Conservation (phyloP, 148 eudicot genomes). For the Rheum nobile region DNA sequence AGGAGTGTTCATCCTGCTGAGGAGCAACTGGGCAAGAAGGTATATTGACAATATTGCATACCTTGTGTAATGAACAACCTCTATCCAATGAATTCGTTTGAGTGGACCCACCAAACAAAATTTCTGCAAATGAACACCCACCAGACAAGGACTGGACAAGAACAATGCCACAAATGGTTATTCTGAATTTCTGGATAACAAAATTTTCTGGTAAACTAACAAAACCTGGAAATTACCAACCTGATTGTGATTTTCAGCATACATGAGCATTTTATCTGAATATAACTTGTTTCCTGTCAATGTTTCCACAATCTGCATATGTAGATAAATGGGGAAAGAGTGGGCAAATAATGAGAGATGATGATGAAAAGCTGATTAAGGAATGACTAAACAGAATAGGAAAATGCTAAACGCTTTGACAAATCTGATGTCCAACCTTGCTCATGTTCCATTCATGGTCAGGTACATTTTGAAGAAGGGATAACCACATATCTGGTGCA, state of each 20-base stretch:
- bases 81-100: slow-evolving; percentile 34
- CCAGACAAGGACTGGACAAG: slow-evolving; percentile 82
- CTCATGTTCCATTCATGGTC: slow-evolving; percentile 89
- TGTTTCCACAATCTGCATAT: slow-evolving; percentile 63
- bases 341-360: neutral
- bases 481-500: slow-evolving; percentile 83
- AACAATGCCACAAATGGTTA: slow-evolving; percentile 4
- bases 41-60: slow-evolving; percentile 15
- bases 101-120: slow-evolving; percentile 50
- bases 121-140: slow-evolving; percentile 83
- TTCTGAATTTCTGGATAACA: neutral
- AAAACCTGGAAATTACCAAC: slow-evolving; percentile 18
- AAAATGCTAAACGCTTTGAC: neutral
- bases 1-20: neutral
- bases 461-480: slow-evolving; percentile 63
- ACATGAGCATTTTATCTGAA: slow-evolving; percentile 75
- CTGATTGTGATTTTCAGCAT: slow-evolving; percentile 97
- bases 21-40: neutral
- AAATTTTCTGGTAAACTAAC: neutral
- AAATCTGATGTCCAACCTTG: slow-evolving; percentile 43
- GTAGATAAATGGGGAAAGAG: neutral
- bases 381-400: neutral
- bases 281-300: slow-evolving; percentile 40
- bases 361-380: neutral
- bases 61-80: slow-evolving; percentile 90